Conservation (phyloP, 805 yeast species). For the Zygotorulaspora sp. region DNA sequence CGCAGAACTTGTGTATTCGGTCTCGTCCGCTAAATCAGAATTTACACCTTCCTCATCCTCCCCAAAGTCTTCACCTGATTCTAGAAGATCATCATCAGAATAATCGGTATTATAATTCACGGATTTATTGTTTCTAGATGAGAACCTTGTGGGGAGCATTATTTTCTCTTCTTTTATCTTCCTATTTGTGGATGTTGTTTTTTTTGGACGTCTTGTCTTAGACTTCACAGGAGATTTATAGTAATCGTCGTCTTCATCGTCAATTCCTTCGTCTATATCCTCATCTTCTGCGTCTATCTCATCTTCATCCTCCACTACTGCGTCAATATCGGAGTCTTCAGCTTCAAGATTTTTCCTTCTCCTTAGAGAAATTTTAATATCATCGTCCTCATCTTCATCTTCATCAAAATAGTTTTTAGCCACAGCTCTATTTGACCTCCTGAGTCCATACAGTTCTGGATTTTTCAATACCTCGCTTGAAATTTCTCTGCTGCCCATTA, state of each 20-base stretch:
- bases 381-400: constrained; percentile 31
- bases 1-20: constrained; percentile 26
- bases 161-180: constrained; percentile 16
- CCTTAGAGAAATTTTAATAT: constrained; percentile 25
- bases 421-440: constrained; percentile 68
- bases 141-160: constrained; percentile 61
- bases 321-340: constrained; percentile 30
- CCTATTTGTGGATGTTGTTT: constrained; percentile 4
- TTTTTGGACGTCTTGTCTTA: constrained; percentile 10
- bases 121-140: constrained; percentile 59
- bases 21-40: constrained; percentile 21
- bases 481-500: constrained; percentile 19
- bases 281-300: constrained; percentile 28
- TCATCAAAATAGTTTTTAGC: constrained; percentile 24
- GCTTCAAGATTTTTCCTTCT: constrained; percentile 23
- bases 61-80: constrained; percentile 31
- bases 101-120: constrained; percentile 75
- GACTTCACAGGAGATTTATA: constrained; percentile 15
- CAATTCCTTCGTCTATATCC: constrained; percentile 15
- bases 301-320: constrained; percentile 29
- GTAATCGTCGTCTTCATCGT: constrained; percentile 24
- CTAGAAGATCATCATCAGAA: constrained; percentile 45
- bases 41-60: constrained; percentile 30
- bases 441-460: constrained; percentile 79
- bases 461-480: constrained; percentile 56